phyloP scores from a whole-genome alignment of 495 filamentous ascomycete genomes.

The Tuber aestivum region DNA sequence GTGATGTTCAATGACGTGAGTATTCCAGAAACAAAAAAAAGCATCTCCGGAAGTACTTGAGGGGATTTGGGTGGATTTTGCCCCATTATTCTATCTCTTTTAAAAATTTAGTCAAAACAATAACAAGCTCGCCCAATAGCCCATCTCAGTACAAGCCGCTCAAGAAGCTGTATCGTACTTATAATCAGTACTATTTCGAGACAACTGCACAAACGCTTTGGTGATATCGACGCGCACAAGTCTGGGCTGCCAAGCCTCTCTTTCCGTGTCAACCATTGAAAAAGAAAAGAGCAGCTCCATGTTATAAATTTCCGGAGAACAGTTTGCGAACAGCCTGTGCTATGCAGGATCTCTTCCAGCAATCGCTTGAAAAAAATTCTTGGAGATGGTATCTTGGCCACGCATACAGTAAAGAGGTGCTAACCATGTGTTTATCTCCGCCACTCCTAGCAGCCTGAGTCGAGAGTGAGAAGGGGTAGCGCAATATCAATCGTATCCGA shows the following conservation, averaged over 20 bases:
- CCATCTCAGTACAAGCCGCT: neutral
- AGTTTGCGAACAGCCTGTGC: neutral
- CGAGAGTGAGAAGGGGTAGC: no score
- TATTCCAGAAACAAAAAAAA: neutral
- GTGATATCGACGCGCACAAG: neutral
- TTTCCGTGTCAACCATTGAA: neutral
- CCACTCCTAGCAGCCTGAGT: no score
- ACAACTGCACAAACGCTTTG: neutral
- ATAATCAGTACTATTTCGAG: neutral
- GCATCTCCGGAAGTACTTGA: neutral
- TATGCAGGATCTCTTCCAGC: neutral
- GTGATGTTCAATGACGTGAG: neutral
- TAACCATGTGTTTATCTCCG: no score
- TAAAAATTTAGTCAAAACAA: neutral
- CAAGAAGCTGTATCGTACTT: neutral
- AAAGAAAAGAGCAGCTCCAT: neutral
- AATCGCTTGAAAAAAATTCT: neutral
- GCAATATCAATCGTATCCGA: no score
- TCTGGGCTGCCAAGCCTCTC: neutral
- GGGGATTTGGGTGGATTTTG: neutral
- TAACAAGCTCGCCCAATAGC: neutral
- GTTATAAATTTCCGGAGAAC: neutral
- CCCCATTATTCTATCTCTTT: neutral
- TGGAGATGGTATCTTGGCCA: neutral
- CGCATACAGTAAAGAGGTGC: neutral